phyloP scores from a whole-genome alignment of 2,329 filamentous ascomycete genomes.

The Seiridium unicorne region DNA sequence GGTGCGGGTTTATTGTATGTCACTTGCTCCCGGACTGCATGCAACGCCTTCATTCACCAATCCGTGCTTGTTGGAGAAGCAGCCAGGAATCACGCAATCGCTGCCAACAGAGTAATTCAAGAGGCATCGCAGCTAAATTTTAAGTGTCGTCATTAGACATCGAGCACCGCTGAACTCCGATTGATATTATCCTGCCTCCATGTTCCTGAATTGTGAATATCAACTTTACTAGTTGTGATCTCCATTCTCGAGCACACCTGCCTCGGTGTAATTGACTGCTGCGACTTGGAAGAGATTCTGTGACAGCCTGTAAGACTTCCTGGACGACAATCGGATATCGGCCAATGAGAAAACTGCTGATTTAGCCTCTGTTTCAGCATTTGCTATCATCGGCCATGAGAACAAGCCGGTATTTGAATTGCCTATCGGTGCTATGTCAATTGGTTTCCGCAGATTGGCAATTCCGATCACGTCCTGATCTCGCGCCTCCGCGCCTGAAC shows the following conservation, averaged over 20 bases:
- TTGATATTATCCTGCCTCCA: no score
- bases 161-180: no score
- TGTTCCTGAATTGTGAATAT: no score
- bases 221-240: no score
- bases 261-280: no score
- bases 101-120: background rate
- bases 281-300: no score
- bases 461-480: constrained; percentile 43
- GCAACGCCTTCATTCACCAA: background rate
- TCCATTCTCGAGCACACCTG: no score
- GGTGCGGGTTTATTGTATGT: background rate
- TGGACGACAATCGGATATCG: no score
- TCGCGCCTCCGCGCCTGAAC: constrained; percentile 42
- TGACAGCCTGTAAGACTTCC: no score
- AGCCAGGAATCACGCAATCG: background rate
- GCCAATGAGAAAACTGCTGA: background rate
- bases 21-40: background rate
- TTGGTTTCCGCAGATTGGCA: constrained; percentile 36
- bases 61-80: background rate
- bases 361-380: background rate
- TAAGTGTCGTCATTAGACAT: background rate
- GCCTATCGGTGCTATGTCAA: constrained; percentile 8
- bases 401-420: constrained; percentile 7
- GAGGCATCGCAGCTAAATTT: background rate
- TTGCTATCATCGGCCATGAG: constrained; percentile 14